These are phyloP conservation scores for Suillus subluteus DNA, from an alignment of 768 basidiomycete genomes.

Conservation along the genomic window DNA sequence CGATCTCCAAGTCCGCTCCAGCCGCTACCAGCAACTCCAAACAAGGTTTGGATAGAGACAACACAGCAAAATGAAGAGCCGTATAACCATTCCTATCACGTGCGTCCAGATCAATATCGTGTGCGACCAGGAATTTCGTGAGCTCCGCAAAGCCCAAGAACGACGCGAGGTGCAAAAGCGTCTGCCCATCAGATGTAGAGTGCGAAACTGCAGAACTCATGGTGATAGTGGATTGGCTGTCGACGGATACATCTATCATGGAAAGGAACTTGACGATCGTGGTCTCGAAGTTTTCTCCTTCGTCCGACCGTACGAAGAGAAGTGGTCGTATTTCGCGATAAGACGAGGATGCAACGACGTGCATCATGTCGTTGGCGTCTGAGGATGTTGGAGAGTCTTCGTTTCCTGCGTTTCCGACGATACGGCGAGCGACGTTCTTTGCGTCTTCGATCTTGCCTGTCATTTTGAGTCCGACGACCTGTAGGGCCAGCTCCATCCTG, in stretches of 20 bases:
- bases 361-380: slow-evolving; percentile 52
- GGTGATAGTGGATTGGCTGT: slow-evolving; percentile 44
- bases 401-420: slow-evolving; percentile 74
- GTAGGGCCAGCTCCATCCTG: slow-evolving; percentile 94
- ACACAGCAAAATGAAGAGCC: slow-evolving; percentile 82
- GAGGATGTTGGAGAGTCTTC: slow-evolving; percentile 49
- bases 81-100: slow-evolving; percentile 92
- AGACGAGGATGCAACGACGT: slow-evolving; percentile 47
- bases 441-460: slow-evolving; percentile 94
- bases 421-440: slow-evolving; percentile 90
- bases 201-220: slow-evolving; percentile 67
- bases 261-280: slow-evolving; percentile 82
- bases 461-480: slow-evolving; percentile 96
- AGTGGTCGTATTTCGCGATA: slow-evolving; percentile 60
- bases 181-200: slow-evolving; percentile 74
- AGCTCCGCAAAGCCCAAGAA: slow-evolving; percentile 78
- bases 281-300: slow-evolving; percentile 69
- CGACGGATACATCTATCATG: slow-evolving; percentile 68
- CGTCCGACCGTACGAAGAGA: slow-evolving; percentile 55
- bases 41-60: slow-evolving; percentile 66
- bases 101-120: slow-evolving; percentile 76
- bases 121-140: slow-evolving; percentile 69
- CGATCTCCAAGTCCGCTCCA: slow-evolving; percentile 80
- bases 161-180: slow-evolving; percentile 84
- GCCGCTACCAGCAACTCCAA: slow-evolving; percentile 69